phyloP scores from a whole-genome alignment of 345 rosid species.

The Lenwebbia sp. region DNA sequence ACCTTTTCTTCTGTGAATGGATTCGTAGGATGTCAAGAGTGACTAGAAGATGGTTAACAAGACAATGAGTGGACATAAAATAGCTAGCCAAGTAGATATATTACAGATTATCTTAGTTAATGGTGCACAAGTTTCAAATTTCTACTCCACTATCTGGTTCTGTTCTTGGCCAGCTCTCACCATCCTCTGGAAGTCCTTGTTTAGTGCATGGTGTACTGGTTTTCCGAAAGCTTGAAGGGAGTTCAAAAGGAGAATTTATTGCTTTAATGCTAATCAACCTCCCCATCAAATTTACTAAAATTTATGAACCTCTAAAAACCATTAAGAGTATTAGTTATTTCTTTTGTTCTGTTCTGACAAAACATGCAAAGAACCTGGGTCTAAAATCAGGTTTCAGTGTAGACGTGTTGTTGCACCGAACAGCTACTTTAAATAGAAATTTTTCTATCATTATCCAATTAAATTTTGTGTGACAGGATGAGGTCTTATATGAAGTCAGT shows the following conservation, averaged over 20 bases:
- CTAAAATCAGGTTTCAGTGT: background rate
- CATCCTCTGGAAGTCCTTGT: background rate
- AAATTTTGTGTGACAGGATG: conserved; percentile 29
- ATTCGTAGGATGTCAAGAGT: background rate
- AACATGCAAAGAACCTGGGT: background rate
- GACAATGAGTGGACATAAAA: background rate
- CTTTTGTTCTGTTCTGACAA: background rate
- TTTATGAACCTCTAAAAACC: background rate
- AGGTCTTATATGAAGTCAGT: conserved; percentile 71
- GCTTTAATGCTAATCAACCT: background rate
- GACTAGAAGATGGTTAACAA: background rate
- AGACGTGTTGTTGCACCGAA: background rate
- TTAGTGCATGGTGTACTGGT: background rate
- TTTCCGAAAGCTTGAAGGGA: background rate
- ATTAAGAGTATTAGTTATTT: background rate
- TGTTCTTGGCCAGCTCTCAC: background rate
- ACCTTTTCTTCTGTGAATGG: background rate
- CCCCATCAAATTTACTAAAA: background rate
- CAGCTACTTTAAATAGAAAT: background rate
- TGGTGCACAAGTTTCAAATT: background rate
- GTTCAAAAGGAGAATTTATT: background rate
- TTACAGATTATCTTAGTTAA: background rate
- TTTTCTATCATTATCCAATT: background rate
- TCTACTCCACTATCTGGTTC: background rate
- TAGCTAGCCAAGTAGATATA: background rate